Evolutionary conservation across 2,329 filamentous ascomycete genomes (phyloP).

Genomic region (Fusarium pininemorale): DNA sequence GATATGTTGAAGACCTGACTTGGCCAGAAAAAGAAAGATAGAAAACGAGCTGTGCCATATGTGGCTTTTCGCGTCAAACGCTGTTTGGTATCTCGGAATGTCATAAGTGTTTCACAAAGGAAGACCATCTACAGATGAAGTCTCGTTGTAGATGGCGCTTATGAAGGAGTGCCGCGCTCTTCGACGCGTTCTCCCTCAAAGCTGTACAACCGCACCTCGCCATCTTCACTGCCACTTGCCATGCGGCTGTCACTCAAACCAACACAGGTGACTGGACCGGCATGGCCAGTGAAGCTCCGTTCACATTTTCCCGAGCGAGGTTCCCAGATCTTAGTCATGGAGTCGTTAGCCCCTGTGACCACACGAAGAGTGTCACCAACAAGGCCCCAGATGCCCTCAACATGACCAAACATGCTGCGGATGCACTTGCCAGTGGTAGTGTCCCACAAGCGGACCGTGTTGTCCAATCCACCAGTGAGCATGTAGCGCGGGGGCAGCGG

Average conservation of each 20-base stretch:
- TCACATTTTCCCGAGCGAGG: constrained; percentile 91
- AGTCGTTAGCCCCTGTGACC: constrained; percentile 90
- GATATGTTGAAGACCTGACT: constrained; percentile 4
- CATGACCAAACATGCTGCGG: constrained; percentile 93
- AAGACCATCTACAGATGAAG: not conserved
- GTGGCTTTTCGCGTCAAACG: not conserved
- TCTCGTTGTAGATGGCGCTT: constrained; percentile 6
- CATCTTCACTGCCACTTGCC: constrained; percentile 92
- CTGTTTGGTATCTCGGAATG: constrained; percentile 5
- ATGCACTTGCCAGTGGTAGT: constrained; percentile 82
- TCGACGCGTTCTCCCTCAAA: constrained; percentile 67
- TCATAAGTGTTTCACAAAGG: constrained; percentile 6
- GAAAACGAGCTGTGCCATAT: not conserved
- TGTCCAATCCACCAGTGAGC: constrained; percentile 90
- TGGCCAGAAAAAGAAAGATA: not conserved
- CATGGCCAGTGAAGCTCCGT: constrained; percentile 89
- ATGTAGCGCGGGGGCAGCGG: constrained; percentile 88
- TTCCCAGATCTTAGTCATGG: constrained; percentile 95
- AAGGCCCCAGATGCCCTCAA: constrained; percentile 95
- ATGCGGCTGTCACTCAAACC: constrained; percentile 89
- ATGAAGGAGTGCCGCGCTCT: constrained; percentile 62
- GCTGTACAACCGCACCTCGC: constrained; percentile 86
- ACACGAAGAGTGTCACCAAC: constrained; percentile 88
- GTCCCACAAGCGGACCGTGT: constrained; percentile 93
- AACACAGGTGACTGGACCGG: constrained; percentile 91